Conservation (phyloP, 108 stramenopile species). For the Nannochloropsis salina region DNA sequence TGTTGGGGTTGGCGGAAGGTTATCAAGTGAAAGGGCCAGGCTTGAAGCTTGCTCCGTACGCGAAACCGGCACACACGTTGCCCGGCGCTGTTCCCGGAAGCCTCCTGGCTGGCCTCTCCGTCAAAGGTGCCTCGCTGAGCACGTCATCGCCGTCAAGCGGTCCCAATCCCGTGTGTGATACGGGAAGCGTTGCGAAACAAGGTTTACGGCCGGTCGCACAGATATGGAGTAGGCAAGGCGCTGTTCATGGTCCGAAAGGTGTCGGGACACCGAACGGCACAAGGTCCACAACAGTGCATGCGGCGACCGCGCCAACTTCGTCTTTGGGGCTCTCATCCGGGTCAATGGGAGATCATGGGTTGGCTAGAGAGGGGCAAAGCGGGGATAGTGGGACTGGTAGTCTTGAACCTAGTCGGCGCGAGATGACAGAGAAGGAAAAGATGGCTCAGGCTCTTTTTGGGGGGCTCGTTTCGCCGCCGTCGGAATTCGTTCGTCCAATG, state of each 20-base stretch:
- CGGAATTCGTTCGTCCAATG: not conserved
- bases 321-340: not conserved
- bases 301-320: not conserved
- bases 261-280: no score
- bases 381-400: not conserved
- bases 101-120: not conserved
- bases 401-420: not conserved
- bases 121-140: not conserved
- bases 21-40: not conserved
- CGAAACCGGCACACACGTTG: not conserved
- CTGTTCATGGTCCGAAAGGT: not conserved
- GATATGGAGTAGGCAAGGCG: not conserved
- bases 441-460: slow-evolving; percentile 14
- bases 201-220: not conserved
- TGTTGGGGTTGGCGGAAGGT: not conserved
- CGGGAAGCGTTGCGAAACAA: not conserved
- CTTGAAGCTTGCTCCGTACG: not conserved
- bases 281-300: not conserved
- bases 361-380: not conserved
- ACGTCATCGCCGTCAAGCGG: not conserved
- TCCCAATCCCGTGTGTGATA: not conserved
- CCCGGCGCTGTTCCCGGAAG: not conserved
- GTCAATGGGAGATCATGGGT: not conserved
- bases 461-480: not conserved
- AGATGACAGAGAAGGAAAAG: slow-evolving; percentile 15